phyloP scores from a whole-genome alignment of 2,329 filamentous ascomycete genomes.

The Stagonosporopsis cucurbitacearum region DNA sequence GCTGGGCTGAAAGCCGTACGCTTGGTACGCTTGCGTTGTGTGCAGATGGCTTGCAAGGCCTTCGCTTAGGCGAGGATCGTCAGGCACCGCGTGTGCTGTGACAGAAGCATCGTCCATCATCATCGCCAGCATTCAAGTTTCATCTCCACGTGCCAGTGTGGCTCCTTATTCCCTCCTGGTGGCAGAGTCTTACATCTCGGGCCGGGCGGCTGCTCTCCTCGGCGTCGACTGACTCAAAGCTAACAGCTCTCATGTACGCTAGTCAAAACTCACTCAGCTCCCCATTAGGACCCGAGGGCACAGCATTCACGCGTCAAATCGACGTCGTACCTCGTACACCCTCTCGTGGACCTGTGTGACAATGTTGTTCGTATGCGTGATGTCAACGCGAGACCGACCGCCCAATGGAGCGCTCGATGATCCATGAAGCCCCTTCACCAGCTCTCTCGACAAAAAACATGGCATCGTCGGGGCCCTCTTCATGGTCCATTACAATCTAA shows the following conservation, averaged over 20 bases:
- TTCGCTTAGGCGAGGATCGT: slow-evolving; percentile 19
- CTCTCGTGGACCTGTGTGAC: slow-evolving; percentile 9
- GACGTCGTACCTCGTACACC: slow-evolving; percentile 6
- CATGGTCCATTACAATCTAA: neutral
- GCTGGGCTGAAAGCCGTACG: slow-evolving; percentile 9
- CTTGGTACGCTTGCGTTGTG: slow-evolving; percentile 14
- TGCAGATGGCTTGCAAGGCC: slow-evolving; percentile 15
- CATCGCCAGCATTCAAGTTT: slow-evolving; percentile 4
- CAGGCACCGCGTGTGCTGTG: slow-evolving; percentile 12
- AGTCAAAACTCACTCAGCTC: slow-evolving; percentile 5
- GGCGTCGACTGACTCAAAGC: slow-evolving; percentile 14
- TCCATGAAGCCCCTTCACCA: neutral
- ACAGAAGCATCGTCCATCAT: slow-evolving; percentile 8
- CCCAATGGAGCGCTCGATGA: neutral
- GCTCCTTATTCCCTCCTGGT: neutral
- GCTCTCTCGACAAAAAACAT: neutral
- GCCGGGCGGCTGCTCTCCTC: slow-evolving; percentile 10
- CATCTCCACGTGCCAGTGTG: neutral
- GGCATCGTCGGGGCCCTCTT: neutral
- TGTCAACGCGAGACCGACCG: slow-evolving; percentile 5
- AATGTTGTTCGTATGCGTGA: neutral
- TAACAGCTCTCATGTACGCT: slow-evolving; percentile 12
- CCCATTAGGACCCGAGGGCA: neutral
- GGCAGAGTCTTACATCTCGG: slow-evolving; percentile 2
- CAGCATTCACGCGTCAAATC: slow-evolving; percentile 10